These are phyloP conservation scores for Picochlorum sp. DNA, from an alignment of 139 green algal genomes.

Conservation along the genomic window DNA sequence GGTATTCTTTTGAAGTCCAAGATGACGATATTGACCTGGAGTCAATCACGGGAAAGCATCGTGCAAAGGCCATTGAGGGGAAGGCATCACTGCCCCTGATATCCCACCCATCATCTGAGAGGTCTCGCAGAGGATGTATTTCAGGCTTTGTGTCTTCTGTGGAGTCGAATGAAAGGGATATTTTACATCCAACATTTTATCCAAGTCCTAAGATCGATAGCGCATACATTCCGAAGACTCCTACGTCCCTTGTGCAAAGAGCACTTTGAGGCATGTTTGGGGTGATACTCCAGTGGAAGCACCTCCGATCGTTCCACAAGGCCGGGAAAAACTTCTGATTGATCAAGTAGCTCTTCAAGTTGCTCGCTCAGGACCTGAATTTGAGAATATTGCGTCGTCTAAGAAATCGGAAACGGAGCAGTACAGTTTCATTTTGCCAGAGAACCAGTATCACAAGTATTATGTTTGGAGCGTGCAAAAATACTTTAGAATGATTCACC, in stretches of 20 bases:
- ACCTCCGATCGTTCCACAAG: conserved; percentile 27
- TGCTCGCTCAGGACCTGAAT: conserved; percentile 65
- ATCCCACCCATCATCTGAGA: neutral
- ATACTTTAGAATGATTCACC: neutral
- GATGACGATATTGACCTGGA: conserved; percentile 19
- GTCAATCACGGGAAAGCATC: neutral
- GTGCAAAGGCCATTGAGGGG: neutral
- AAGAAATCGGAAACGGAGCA: no score
- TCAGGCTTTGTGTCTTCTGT: neutral
- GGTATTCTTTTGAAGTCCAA: conserved; percentile 35
- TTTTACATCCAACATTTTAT: conserved; percentile 14
- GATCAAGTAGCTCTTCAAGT: conserved; percentile 73
- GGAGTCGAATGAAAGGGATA: neutral
- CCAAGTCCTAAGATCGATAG: conserved; percentile 23
- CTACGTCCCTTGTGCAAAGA: neutral
- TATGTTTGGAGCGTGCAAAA: conserved; percentile 1
- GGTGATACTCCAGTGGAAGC: neutral
- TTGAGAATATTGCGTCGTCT: conserved; percentile 66
- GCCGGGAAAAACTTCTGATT: conserved; percentile 43
- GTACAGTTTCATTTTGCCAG: neutral
- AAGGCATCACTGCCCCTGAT: neutral
- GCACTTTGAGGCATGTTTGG: no score
- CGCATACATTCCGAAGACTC: conserved; percentile 18
- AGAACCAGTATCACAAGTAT: neutral
- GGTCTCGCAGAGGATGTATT: no score